Percentiles rank a stretch among this genome's conserved stretches.
Evolutionary conservation across 257 asterid species (phyloP).

Genomic region (Sherardia arvensis): DNA sequence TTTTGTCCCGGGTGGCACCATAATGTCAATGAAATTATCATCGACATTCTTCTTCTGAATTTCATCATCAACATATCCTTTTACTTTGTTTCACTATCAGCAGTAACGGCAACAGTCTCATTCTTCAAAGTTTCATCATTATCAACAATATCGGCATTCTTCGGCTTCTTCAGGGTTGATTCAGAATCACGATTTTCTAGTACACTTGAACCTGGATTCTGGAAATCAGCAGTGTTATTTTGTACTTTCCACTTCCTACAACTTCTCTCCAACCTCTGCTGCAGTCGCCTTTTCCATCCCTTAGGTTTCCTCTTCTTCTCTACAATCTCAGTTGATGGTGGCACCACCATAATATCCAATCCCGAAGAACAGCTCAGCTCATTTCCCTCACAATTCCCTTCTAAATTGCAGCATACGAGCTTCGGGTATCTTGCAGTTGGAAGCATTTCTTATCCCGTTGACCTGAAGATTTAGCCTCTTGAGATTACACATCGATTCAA

Average conservation of each 20-base stretch:
- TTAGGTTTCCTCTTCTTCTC: no score
- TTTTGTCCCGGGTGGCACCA: no score
- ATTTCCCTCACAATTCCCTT: constrained; percentile 50
- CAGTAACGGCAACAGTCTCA: background rate
- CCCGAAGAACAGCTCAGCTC: constrained; percentile 51
- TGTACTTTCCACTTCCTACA: constrained; percentile 58
- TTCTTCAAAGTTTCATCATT: background rate
- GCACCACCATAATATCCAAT: constrained; percentile 87
- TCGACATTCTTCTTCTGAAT: background rate
- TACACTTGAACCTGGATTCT: constrained; percentile 17
- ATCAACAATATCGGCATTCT: background rate
- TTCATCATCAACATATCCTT: background rate
- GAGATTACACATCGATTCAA: constrained; percentile 63
- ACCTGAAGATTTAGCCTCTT: constrained; percentile 70
- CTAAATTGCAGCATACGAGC: constrained; percentile 85
- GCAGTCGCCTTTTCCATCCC: constrained; percentile 69
- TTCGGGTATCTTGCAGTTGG: constrained; percentile 53
- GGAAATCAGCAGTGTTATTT: constrained; percentile 21
- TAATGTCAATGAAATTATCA: no score
- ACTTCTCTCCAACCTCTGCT: constrained; percentile 30
- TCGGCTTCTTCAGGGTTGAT: background rate
- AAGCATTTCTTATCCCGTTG: constrained; percentile 38
- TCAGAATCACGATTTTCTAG: constrained; percentile 21
- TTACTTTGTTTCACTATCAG: background rate
- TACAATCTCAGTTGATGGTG: no score